These are phyloP conservation scores for Xylaria sp. DNA, from an alignment of 2,329 filamentous ascomycete species.

Conservation along the genomic window DNA sequence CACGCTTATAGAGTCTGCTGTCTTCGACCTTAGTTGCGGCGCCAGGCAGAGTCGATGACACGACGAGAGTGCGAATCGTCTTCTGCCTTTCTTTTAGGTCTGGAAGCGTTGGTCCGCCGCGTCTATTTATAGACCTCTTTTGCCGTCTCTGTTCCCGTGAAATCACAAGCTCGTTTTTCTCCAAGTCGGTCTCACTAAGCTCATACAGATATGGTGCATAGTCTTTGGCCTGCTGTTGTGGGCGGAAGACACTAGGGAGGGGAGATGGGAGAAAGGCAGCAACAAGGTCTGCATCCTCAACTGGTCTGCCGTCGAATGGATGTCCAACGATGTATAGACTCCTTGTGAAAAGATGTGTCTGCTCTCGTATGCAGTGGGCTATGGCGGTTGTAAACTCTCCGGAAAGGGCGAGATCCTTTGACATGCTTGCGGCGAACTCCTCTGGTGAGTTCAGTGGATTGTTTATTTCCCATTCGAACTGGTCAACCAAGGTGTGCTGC, in stretches of 20 bases:
- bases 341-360: constrained; percentile 92
- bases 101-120: constrained; percentile 92
- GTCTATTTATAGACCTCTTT: constrained; percentile 93
- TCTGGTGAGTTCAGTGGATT: constrained; percentile 94
- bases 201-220: constrained; percentile 95
- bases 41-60: constrained; percentile 92
- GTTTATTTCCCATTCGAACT: constrained; percentile 99
- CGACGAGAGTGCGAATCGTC: constrained; percentile 90
- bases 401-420: constrained; percentile 86
- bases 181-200: constrained; percentile 88
- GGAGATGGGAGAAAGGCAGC: constrained; percentile 88
- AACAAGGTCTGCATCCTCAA: constrained; percentile 91
- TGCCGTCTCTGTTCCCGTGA: constrained; percentile 93
- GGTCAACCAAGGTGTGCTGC: constrained; percentile 91
- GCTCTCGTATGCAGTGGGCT: constrained; percentile 96
- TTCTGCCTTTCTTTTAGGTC: constrained; percentile 95
- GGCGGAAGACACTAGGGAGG: constrained; percentile 83
- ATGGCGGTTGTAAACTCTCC: constrained; percentile 98
- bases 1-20: constrained; percentile 86
- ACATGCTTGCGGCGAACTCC: constrained; percentile 91
- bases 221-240: constrained; percentile 92
- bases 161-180: constrained; percentile 91
- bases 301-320: constrained; percentile 91
- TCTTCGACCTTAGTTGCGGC: constrained; percentile 83
- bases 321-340: constrained; percentile 94